Evolutionary conservation across 495 filamentous ascomycete species (phyloP), one percentile per base, ranked within the genome.

Genomic region (Hypoxylon rickii): DNA sequence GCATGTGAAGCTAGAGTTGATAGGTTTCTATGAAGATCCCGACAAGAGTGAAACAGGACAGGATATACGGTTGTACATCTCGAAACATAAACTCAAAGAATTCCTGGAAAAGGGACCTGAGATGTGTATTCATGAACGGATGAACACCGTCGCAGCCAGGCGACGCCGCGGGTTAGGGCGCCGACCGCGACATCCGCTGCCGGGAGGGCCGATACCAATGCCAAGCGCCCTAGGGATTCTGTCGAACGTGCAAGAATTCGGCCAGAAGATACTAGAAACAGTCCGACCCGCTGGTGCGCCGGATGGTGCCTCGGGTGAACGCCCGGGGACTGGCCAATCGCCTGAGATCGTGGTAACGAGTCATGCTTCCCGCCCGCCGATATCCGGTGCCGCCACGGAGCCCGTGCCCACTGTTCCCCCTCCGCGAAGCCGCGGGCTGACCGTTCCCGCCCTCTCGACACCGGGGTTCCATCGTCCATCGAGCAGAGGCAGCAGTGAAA

Each of bases 1-100:
- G 8, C 73, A 79, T 20, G 81, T 86, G 38, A 79, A 76, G 55
- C 74, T 86, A 11, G 82, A 86, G 50, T 65, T 86, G 5, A 79
- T 82, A 39, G 83, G 82, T 0, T 87, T 87, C 58, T 87, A 84
- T 41, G 81, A 81, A 22, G 79, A 83, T 51, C 75, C 62, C 44
- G 82, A 57, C 52, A 29, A 29, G 10, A 73, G 58, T 63, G 75
- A 70, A 61, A 67, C 51, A 55, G 73, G 56, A 60, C 55, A 66
- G 8, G 75, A 75, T 5, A 72, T 83, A 1, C 79, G 81, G 31
- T 55, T 85, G 1, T 85, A 82, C 67, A 78, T 81, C 6, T 79
- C 77, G 0, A 78, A 72, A 32, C 70, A 80, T 16, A 66, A 73
- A 0, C 70, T 83, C 3, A 65, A 76, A 18, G 75, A 83, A 1